Evolutionary conservation across 2,329 filamentous ascomycete genomes (phyloP).

Genomic region (Cladophialophora yegresii): DNA sequence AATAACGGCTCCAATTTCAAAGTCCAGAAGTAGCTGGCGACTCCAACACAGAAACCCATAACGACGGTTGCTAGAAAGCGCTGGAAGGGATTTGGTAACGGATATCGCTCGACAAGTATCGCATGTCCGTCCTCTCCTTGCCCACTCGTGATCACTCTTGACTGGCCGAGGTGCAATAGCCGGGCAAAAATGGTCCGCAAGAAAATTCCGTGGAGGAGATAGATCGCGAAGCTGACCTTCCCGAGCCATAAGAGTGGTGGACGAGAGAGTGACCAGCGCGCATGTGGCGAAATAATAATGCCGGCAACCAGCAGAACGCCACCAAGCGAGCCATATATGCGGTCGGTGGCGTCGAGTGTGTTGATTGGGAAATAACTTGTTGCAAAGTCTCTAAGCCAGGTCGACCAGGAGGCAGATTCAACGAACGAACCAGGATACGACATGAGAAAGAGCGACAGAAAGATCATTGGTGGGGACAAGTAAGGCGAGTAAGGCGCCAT

Average conservation of each 20-base stretch:
- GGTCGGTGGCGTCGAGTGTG: constrained; percentile 52
- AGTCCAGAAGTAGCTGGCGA: constrained; percentile 61
- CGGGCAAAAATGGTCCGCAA: constrained; percentile 62
- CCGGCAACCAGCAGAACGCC: constrained; percentile 54
- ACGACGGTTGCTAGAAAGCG: constrained; percentile 56
- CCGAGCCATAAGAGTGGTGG: constrained; percentile 63
- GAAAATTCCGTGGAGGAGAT: constrained; percentile 64
- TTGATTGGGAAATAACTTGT: constrained; percentile 46
- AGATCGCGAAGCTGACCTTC: constrained; percentile 65
- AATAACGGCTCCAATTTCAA: constrained; percentile 57
- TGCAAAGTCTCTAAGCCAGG: constrained; percentile 20
- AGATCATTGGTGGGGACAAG: constrained; percentile 46
- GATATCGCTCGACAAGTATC: constrained; percentile 23
- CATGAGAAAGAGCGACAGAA: constrained; percentile 59
- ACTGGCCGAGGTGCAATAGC: constrained; percentile 57
- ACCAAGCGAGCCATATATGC: constrained; percentile 55
- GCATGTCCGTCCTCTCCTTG: constrained; percentile 28
- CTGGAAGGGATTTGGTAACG: constrained; percentile 22
- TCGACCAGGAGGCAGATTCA: constrained; percentile 59
- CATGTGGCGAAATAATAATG: constrained; percentile 55
- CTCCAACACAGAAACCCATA: constrained; percentile 63
- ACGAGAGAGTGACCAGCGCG: constrained; percentile 58
- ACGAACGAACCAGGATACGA: constrained; percentile 61
- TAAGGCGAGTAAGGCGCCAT: constrained; percentile 50
- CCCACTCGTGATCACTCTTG: constrained; percentile 29